phyloP scores from a whole-genome alignment of 371 early-diverging fungal genomes.

The Actinomortierella wolfii region DNA sequence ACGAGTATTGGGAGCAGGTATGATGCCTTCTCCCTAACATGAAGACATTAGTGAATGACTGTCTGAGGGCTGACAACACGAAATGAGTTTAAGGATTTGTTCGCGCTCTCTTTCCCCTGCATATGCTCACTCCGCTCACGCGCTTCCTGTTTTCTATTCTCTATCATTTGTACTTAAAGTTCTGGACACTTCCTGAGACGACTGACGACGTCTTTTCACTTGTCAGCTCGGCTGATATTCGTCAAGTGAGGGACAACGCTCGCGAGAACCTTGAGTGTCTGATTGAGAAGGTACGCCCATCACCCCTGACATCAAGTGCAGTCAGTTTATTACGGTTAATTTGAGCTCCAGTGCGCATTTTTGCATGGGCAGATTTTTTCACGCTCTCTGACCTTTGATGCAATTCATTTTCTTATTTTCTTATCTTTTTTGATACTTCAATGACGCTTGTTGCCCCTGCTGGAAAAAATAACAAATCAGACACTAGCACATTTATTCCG shows the following conservation, averaged over 20 bases:
- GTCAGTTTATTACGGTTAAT: neutral
- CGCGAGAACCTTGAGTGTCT: constrained; percentile 77
- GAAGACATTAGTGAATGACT: neutral
- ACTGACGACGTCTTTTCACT: constrained; percentile 88
- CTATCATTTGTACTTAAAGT: constrained; percentile 44
- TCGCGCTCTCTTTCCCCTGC: no score
- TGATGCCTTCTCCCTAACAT: neutral
- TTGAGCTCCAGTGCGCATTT: no score
- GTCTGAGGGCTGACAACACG: neutral
- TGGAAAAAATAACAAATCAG: constrained; percentile 29
- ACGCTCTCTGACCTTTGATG: no score
- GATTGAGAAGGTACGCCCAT: constrained; percentile 57
- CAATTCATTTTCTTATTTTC: no score
- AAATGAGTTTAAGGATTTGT: no score
- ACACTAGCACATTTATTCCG: constrained; percentile 57
- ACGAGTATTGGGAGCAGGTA: constrained; percentile 78
- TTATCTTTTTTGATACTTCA: no score
- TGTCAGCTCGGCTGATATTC: constrained; percentile 81
- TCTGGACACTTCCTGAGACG: constrained; percentile 80
- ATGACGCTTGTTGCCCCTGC: neutral
- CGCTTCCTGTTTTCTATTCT: no score
- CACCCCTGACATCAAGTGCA: neutral
- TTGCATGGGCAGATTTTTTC: no score
- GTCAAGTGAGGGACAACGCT: constrained; percentile 73
- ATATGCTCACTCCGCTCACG: no score